Base-by-base conservation (phyloP, 306 rosid genomes). In the Delonix regia region DNA sequence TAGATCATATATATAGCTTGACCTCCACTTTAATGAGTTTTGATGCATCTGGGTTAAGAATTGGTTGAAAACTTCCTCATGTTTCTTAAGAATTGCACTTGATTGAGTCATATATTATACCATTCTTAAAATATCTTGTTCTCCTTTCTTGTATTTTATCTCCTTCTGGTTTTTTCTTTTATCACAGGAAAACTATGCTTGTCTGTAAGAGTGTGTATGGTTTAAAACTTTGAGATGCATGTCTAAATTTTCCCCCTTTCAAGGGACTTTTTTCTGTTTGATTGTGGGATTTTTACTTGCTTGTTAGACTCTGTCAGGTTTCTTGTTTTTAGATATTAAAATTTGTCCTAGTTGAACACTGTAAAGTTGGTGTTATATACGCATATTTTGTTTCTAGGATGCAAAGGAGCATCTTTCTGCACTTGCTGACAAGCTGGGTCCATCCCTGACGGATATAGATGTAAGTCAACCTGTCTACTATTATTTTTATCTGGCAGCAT, bases 401-500 rank as follows among this genome's bases (percentile, higher is more conserved):
- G 99, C 97, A 57, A 94, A 92, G 89, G 99, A 92, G 83, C 97
- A 94, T 85, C 93, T 94, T 76, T 86, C 89, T 83, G 99, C 99
- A 47, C 79, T 94, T 74, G 99, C 97, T 70, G 99, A 92, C 83
- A 94, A 92, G 95, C 83, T 94, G 89, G 97, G 95, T 79, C 80
- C 92, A 49, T 92, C 99, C 34, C 83, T 94, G 63, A 90, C 97
- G 21, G 99, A 89, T 85, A 90, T 94, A 83, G 90, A 90, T 87
- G 99, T 94, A 90, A 85, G 97, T 27, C 75, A 44, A 63, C 82
- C 57, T 60, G 55, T 12, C 11, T 41, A 21, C 8, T 66, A 42
- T 18, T 80, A 48, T n/a, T 38, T 10, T 78, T 71, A 64, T 75
- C 38, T 73, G 59, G 77, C 74, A 62, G 51, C 61, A 22, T 63